A percentile compares a stretch with the other conserved stretches of the same genome.
These are phyloP conservation scores for Cystofilobasidium bisporidii DNA, from an alignment of 768 basidiomycete genomes.

Conservation along the genomic window DNA sequence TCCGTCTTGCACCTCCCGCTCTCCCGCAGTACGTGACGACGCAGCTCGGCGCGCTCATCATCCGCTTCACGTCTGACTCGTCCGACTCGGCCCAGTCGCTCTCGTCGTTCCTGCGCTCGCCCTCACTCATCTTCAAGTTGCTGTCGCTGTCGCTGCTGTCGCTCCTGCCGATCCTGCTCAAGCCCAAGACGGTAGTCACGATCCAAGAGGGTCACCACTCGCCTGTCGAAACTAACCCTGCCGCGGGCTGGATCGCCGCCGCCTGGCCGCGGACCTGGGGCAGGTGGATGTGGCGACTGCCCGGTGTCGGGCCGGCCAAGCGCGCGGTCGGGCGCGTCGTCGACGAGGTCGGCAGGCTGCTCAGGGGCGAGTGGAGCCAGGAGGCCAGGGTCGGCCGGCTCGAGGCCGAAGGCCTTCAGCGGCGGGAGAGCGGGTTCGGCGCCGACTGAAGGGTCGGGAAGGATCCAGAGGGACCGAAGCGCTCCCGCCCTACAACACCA, in stretches of 20 bases:
- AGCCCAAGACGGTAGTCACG: slow-evolving; percentile 25
- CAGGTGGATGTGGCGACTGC: neutral
- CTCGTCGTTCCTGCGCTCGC: slow-evolving; percentile 73
- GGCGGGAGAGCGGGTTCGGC: slow-evolving; percentile 3
- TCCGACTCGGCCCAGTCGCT: slow-evolving; percentile 50
- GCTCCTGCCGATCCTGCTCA: slow-evolving; percentile 70
- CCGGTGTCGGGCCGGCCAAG: neutral
- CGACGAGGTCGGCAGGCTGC: slow-evolving; percentile 8
- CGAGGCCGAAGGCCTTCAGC: neutral
- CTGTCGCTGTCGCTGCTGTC: slow-evolving; percentile 72
- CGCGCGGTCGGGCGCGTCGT: neutral
- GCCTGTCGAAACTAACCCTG: neutral
- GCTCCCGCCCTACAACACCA: no score
- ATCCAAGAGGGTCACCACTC: slow-evolving; percentile 20
- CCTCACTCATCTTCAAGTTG: slow-evolving; percentile 72
- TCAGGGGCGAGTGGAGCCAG: slow-evolving; percentile 10
- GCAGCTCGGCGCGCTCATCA: slow-evolving; percentile 49
- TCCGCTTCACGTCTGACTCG: slow-evolving; percentile 28
- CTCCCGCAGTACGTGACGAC: slow-evolving; percentile 63
- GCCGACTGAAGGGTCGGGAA: neutral
- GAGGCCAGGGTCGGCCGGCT: neutral
- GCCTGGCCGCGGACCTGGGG: neutral
- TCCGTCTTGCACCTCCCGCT: no score
- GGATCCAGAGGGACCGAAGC: no score
- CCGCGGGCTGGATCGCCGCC: slow-evolving; percentile 5